These are phyloP conservation scores for Pseudogymnoascus sp. DNA, from an alignment of 2,329 filamentous ascomycete species.

Conservation along the genomic window DNA sequence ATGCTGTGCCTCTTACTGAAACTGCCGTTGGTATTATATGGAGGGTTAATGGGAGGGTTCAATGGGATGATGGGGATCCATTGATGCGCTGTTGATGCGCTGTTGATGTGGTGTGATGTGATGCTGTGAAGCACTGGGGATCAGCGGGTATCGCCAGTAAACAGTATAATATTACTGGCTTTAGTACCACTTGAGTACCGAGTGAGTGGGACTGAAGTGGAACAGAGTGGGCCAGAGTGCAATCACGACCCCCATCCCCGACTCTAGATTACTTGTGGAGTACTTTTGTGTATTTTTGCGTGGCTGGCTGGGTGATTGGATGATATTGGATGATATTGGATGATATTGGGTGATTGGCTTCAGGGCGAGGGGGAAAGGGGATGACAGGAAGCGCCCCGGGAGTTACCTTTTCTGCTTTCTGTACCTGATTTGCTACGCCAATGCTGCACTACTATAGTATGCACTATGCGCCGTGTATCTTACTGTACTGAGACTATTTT, in stretches of 20 bases:
- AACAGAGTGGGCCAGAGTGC: background rate
- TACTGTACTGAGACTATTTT: background rate
- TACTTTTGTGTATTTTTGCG: no score
- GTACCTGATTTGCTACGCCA: background rate
- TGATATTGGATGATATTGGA: no score
- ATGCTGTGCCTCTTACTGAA: background rate
- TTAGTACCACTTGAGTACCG: background rate
- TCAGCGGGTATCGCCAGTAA: background rate
- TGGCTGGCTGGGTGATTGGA: no score
- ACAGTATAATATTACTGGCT: background rate
- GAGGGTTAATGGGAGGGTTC: background rate
- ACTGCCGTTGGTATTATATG: background rate
- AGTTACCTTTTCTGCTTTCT: background rate
- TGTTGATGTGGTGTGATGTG: background rate
- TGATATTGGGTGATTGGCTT: no score
- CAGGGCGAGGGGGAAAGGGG: background rate
- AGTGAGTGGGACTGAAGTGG: background rate
- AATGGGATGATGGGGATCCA: background rate
- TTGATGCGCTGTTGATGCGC: background rate
- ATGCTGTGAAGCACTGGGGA: background rate
- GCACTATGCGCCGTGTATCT: background rate
- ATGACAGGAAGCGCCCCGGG: background rate
- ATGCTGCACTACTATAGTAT: no score
- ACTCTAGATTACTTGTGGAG: background rate
- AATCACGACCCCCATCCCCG: background rate